Evolutionary conservation across 148 eudicot genomes (phyloP).

Genomic region (Dianthus caryophyllus): DNA sequence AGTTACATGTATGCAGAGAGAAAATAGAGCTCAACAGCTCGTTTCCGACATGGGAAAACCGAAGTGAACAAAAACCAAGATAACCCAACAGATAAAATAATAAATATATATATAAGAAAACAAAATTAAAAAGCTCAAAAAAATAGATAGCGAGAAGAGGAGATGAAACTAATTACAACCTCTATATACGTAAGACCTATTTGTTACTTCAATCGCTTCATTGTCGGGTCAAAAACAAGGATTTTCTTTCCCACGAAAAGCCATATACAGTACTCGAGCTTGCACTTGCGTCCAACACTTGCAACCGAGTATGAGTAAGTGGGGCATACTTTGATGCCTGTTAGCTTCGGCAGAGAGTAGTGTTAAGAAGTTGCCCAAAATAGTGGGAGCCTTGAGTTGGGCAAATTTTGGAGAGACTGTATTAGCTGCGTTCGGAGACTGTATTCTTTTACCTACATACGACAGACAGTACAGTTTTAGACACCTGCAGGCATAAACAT

Average conservation of each 20-base stretch:
- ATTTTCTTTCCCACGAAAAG: background rate
- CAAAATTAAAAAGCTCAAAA: background rate
- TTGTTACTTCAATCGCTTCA: background rate
- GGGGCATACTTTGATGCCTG: constrained; percentile 21
- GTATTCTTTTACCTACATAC: constrained; percentile 51
- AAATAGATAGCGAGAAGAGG: background rate
- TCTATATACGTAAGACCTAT: constrained; percentile 13
- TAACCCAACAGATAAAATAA: constrained; percentile 1
- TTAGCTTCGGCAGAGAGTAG: constrained; percentile 27
- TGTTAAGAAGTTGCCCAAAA: constrained; percentile 25
- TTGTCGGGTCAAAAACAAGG: background rate
- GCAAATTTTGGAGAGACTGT: constrained; percentile 48
- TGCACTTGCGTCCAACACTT: background rate
- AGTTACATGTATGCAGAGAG: constrained; percentile 28
- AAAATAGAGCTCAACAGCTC: constrained; percentile 22
- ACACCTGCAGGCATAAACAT: background rate
- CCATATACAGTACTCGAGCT: background rate
- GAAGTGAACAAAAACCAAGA: background rate
- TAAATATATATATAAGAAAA: background rate
- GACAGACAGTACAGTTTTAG: constrained; percentile 5
- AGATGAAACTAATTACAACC: constrained; percentile 17
- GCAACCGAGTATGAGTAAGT: background rate
- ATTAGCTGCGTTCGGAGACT: constrained; percentile 63
- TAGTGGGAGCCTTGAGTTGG: constrained; percentile 26
- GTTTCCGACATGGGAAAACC: background rate